These are phyloP conservation scores for Casuarina glauca DNA, from an alignment of 306 rosid species.

Conservation along the genomic window DNA sequence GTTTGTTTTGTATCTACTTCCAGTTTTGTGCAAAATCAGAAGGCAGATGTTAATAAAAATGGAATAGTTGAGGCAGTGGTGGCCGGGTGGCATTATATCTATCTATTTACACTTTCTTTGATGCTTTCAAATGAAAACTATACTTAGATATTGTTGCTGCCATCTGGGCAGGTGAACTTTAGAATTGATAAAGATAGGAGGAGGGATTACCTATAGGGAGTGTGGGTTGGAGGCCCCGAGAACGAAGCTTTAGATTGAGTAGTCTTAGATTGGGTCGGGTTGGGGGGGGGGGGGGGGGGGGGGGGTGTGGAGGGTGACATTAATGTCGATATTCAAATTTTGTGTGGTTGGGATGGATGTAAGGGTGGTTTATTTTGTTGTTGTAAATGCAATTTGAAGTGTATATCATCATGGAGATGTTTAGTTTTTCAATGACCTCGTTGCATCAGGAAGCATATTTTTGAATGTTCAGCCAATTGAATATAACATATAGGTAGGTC, in stretches of 20 bases:
- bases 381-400: slow-evolving; percentile 1
- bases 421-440: not conserved
- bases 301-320: not conserved
- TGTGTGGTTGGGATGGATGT: not conserved
- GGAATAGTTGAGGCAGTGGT: not conserved
- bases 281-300: not conserved
- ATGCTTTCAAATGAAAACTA: not conserved
- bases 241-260: not conserved
- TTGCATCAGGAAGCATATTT: not conserved
- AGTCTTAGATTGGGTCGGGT: not conserved
- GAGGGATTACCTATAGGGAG: too few species aligned
- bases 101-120: not conserved
- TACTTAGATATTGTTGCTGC: too few species aligned
- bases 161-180: too few species aligned
- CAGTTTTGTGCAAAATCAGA: not conserved
- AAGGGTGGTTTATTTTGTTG: not conserved
- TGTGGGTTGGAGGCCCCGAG: too few species aligned
- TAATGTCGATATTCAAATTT: not conserved
- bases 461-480: not conserved
- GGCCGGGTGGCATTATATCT: not conserved
- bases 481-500: too few species aligned
- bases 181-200: too few species aligned
- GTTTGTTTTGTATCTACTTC: not conserved
- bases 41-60: not conserved
- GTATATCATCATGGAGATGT: not conserved